A percentile compares a stretch with the other conserved stretches of the same genome.
phyloP scores from a whole-genome alignment of 2,329 filamentous ascomycete genomes.

The Aspergillus tamarii region DNA sequence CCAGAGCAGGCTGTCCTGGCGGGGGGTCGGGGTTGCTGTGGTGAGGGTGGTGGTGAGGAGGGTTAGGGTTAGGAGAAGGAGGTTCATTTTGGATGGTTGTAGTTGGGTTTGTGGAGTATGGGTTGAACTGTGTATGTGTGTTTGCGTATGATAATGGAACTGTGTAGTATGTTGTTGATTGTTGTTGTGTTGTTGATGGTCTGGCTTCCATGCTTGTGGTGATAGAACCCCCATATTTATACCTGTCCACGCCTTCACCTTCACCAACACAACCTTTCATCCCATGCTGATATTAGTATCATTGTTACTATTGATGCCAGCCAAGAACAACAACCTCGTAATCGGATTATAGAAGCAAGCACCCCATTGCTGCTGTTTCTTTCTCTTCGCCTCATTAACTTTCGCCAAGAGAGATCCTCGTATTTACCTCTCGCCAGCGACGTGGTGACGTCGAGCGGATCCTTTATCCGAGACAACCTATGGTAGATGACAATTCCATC shows the following conservation, averaged over 20 bases:
- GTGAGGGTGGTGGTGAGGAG: slow-evolving; percentile 15
- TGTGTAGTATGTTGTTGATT: not conserved
- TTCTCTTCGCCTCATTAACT: not conserved
- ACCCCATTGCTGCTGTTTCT: not conserved
- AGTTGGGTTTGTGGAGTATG: not conserved
- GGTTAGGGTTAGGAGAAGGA: not conserved
- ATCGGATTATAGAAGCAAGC: not conserved
- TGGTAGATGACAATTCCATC: not conserved
- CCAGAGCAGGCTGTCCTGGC: slow-evolving; percentile 21
- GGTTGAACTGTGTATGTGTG: not conserved
- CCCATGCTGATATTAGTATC: not conserved
- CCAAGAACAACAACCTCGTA: not conserved
- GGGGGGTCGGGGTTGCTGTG: slow-evolving; percentile 5
- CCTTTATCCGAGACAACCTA: not conserved
- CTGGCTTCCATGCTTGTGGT: not conserved
- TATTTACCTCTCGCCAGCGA: not conserved
- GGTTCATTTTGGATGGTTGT: slow-evolving; percentile 10
- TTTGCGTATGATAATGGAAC: no score
- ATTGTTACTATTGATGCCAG: not conserved
- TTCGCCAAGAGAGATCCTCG: slow-evolving; percentile 3
- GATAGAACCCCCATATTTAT: not conserved
- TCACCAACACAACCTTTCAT: not conserved
- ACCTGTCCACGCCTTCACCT: not conserved
- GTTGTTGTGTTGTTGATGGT: not conserved
- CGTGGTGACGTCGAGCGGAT: not conserved